Conservation (phyloP, 805 yeast species). For the Schizosaccharomyces lindneri region DNA sequence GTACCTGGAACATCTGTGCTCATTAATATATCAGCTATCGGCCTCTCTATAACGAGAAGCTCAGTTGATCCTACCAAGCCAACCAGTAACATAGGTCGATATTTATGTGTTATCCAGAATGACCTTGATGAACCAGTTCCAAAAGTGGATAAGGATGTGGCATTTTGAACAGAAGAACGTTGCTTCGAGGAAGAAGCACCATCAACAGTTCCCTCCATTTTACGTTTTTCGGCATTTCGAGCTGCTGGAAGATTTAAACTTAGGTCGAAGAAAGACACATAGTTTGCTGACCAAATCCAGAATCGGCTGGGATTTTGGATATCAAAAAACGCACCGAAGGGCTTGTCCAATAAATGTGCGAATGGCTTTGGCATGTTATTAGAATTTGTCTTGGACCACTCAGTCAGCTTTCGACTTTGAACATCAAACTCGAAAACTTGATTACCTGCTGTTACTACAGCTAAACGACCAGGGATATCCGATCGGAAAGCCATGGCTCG, state of each 20-base stretch:
- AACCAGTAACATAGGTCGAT: slow-evolving; percentile 43
- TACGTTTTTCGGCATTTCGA: slow-evolving; percentile 14
- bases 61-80: slow-evolving; percentile 30
- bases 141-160: background rate
- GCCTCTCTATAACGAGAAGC: slow-evolving; percentile 54
- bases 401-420: slow-evolving; percentile 19
- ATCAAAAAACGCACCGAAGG: slow-evolving; percentile 44
- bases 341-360: slow-evolving; percentile 31
- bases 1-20: slow-evolving; percentile 11
- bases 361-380: slow-evolving; percentile 50
- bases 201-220: slow-evolving; percentile 22
- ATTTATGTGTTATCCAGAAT: slow-evolving; percentile 56
- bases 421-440: slow-evolving; percentile 44
- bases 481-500: slow-evolving; percentile 35
- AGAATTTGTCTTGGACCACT: slow-evolving; percentile 60
- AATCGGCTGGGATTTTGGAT: slow-evolving; percentile 19
- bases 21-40: slow-evolving; percentile 23
- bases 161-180: slow-evolving; percentile 8
- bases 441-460: slow-evolving; percentile 46
- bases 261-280: slow-evolving; percentile 57
- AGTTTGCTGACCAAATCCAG: slow-evolving; percentile 75
- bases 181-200: slow-evolving; percentile 15
- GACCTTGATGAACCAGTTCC: slow-evolving; percentile 15
- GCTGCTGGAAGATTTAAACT: slow-evolving; percentile 27
- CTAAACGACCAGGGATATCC: slow-evolving; percentile 16